Conservation (phyloP, 1,284 basidiomycete species). For the Malassezia japonica region DNA sequence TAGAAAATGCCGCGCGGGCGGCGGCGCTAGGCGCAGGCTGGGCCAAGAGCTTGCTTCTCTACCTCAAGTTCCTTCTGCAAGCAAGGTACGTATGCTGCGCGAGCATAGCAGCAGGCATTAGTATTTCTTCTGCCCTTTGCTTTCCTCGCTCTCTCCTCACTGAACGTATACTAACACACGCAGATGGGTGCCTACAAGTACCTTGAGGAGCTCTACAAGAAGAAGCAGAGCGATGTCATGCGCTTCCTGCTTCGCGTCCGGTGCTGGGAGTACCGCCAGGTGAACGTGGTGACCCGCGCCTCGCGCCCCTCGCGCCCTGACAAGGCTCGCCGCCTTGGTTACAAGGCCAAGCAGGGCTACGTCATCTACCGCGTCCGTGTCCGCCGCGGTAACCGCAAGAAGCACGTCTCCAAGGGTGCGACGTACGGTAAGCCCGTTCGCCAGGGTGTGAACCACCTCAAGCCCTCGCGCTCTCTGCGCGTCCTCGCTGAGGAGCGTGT, state of each 20-base stretch:
- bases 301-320: slow-evolving; percentile 95
- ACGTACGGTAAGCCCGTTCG: slow-evolving; percentile 98
- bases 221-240: slow-evolving; percentile 89
- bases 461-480: slow-evolving; percentile 87
- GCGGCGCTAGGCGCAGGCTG: neutral
- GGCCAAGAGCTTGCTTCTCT: slow-evolving; percentile 4
- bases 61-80: slow-evolving; percentile 14
- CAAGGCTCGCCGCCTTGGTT: slow-evolving; percentile 95
- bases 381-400: slow-evolving; percentile 97
- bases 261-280: slow-evolving; percentile 86
- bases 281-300: slow-evolving; percentile 95
- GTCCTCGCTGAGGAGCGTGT: slow-evolving; percentile 97
- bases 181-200: slow-evolving; percentile 75
- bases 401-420: slow-evolving; percentile 90
- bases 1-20: neutral
- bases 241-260: slow-evolving; percentile 96
- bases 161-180: slow-evolving; percentile 1
- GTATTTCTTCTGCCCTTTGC: neutral
- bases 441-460: slow-evolving; percentile 99
- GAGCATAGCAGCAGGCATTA: too few relatives aligned
- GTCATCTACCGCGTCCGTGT: slow-evolving; percentile 96
- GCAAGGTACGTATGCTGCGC: slow-evolving; percentile 13
- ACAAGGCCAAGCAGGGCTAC: slow-evolving; percentile 99
- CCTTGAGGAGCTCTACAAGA: slow-evolving; percentile 68
- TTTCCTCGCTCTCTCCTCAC: neutral